phyloP scores from a whole-genome alignment of 2,329 filamentous ascomycete genomes.

The Colletotrichum sp. region DNA sequence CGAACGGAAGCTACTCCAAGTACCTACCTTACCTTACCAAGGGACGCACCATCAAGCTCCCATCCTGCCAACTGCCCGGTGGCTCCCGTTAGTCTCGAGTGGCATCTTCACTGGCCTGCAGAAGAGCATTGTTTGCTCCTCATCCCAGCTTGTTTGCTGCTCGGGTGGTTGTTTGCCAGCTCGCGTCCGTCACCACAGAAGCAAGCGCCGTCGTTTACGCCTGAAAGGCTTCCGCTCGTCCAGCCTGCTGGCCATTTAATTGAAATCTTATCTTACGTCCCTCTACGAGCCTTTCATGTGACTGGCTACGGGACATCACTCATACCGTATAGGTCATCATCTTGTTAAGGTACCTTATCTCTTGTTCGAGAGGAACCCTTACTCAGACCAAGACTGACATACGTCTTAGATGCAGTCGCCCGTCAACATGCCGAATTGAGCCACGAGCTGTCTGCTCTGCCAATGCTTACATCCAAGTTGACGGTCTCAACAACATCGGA shows the following conservation, averaged over 20 bases:
- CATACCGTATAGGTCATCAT: background rate
- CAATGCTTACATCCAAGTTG: background rate
- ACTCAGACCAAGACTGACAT: background rate
- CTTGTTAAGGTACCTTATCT: background rate
- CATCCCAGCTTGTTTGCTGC: background rate
- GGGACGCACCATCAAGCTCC: background rate
- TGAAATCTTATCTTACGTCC: background rate
- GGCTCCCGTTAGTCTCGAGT: background rate
- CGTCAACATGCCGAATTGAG: background rate
- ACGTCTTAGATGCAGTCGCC: background rate
- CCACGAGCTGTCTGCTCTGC: background rate
- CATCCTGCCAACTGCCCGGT: background rate
- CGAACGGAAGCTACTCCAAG: background rate
- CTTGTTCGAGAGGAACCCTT: background rate
- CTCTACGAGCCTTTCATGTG: background rate
- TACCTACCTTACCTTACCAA: background rate
- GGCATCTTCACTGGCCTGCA: background rate
- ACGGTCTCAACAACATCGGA: background rate
- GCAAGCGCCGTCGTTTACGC: background rate
- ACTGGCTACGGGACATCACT: background rate
- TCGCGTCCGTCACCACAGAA: background rate
- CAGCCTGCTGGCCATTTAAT: background rate
- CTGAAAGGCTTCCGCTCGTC: too few species aligned
- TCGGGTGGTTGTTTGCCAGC: background rate
- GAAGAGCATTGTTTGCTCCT: background rate